phyloP scores from a whole-genome alignment of 768 basidiomycete genomes.

The Astraeus odoratus region DNA sequence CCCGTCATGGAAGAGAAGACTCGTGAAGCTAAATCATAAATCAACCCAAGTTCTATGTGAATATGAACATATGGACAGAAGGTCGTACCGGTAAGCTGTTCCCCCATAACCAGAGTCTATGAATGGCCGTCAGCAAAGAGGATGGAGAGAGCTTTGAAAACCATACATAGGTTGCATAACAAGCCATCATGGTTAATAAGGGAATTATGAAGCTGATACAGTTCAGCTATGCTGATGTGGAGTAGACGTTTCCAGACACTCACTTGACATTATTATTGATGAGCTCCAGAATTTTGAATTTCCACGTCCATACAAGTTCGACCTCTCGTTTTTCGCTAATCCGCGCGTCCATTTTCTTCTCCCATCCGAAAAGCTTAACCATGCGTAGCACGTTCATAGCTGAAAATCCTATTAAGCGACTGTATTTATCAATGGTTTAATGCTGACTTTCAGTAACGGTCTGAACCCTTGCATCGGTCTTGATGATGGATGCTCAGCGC shows the following conservation, averaged over 20 bases:
- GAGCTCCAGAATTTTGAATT: constrained; percentile 44
- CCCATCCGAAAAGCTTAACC: constrained; percentile 68
- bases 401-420: constrained; percentile 14
- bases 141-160: no score
- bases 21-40: constrained; percentile 22
- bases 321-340: constrained; percentile 53
- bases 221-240: neutral
- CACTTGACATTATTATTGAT: constrained; percentile 27
- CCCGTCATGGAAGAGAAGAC: constrained; percentile 35
- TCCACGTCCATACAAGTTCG: constrained; percentile 51
- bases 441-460: constrained; percentile 51
- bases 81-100: constrained; percentile 7
- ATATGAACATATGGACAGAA: neutral
- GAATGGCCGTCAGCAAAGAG: neutral
- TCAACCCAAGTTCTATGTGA: constrained; percentile 2
- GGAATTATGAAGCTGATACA: constrained; percentile 49
- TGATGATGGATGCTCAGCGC: constrained; percentile 7
- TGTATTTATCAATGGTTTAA: neutral
- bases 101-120: constrained; percentile 12
- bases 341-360: constrained; percentile 46
- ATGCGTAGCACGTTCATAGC: constrained; percentile 55
- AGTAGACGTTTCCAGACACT: neutral
- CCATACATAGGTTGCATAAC: constrained; percentile 53
- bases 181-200: constrained; percentile 56
- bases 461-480: constrained; percentile 55